Percentiles rank a stretch among this genome's conserved stretches.
Conservation (phyloP, 2,329 filamentous ascomycete genomes). For the Huntiella omanensis region DNA sequence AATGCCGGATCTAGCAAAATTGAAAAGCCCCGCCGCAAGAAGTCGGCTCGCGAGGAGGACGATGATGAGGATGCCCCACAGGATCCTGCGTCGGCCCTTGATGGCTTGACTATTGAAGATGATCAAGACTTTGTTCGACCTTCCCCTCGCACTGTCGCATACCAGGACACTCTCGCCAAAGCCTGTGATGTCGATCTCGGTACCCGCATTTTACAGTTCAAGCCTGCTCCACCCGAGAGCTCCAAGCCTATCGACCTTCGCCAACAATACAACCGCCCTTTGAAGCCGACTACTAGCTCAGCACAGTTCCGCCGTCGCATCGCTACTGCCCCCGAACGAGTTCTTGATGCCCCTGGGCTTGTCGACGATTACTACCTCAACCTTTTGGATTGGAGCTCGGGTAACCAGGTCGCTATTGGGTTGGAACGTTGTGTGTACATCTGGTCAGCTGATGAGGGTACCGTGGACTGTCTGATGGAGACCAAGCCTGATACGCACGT, state of each 20-base stretch:
- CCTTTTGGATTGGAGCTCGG: slow-evolving; percentile 91
- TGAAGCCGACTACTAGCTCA: slow-evolving; percentile 58
- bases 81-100: slow-evolving; percentile 61
- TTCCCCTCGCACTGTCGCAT: slow-evolving; percentile 73
- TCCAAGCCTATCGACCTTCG: slow-evolving; percentile 96
- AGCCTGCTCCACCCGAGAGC: slow-evolving; percentile 93
- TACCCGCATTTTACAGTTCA: slow-evolving; percentile 93
- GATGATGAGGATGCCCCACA: slow-evolving; percentile 50
- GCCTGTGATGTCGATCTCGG: slow-evolving; percentile 87
- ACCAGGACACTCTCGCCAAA: slow-evolving; percentile 75
- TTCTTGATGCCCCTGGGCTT: slow-evolving; percentile 85
- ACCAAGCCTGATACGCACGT: slow-evolving; percentile 82
- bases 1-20: slow-evolving; percentile 72
- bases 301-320: slow-evolving; percentile 84
- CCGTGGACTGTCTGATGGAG: slow-evolving; percentile 76
- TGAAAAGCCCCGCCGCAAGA: slow-evolving; percentile 57
- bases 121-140: slow-evolving; percentile 56
- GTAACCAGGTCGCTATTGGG: slow-evolving; percentile 94
- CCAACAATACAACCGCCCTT: slow-evolving; percentile 91
- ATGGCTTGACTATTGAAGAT: slow-evolving; percentile 55
- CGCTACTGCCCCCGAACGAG: slow-evolving; percentile 84
- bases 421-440: slow-evolving; percentile 95
- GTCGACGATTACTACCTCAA: slow-evolving; percentile 99
- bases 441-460: slow-evolving; percentile 90
- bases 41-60: slow-evolving; percentile 41